Conservation (phyloP, 805 yeast species). For the Kuraishia cidri region DNA sequence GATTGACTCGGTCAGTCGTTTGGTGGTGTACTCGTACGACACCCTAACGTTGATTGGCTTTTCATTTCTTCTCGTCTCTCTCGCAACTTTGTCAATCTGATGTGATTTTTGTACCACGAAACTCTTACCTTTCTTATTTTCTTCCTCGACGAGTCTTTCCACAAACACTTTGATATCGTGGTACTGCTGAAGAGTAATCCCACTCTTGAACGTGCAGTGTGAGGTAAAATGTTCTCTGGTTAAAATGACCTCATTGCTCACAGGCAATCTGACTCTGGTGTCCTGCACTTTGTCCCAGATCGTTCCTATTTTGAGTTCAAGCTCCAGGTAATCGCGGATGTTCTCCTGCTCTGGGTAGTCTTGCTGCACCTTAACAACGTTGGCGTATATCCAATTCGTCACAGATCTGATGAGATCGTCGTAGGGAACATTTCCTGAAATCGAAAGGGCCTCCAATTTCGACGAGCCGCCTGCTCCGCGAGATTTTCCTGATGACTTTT, state of each 20-base stretch:
- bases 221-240: constrained; percentile 38
- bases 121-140: constrained; percentile 40
- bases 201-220: constrained; percentile 53
- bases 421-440: constrained; percentile 69
- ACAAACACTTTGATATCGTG: constrained; percentile 46
- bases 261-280: constrained; percentile 53
- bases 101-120: constrained; percentile 56
- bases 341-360: constrained; percentile 22
- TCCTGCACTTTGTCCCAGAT: constrained; percentile 58
- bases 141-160: constrained; percentile 40
- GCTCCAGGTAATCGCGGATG: constrained; percentile 47
- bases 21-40: constrained; percentile 59
- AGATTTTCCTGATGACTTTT: constrained; percentile 7
- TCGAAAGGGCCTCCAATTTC: constrained; percentile 27
- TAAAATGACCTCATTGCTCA: constrained; percentile 58
- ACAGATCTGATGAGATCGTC: constrained; percentile 76
- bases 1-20: constrained; percentile 58
- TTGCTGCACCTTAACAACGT: constrained; percentile 55
- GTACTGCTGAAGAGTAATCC: constrained; percentile 55
- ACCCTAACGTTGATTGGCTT: constrained; percentile 58
- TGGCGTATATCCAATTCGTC: constrained; percentile 86
- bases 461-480: constrained; percentile 3
- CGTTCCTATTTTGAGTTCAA: constrained; percentile 69
- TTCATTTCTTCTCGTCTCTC: constrained; percentile 54
- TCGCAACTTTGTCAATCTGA: constrained; percentile 53